Evolutionary conservation across 2,329 filamentous ascomycete species (phyloP).

Genomic region (Sporothrix luriei): DNA sequence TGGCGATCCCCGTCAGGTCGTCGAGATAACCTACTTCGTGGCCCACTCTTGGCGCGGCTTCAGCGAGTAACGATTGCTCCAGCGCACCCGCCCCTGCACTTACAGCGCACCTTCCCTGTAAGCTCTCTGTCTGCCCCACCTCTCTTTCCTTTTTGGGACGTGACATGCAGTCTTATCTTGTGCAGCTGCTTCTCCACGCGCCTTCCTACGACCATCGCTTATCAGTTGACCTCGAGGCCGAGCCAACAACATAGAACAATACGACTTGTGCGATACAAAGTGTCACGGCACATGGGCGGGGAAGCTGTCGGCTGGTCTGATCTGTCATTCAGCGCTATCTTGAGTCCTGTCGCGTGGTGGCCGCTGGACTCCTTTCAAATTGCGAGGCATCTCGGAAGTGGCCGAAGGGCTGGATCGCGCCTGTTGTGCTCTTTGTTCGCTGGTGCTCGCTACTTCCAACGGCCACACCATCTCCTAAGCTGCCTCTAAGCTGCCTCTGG

Average conservation of each 20-base stretch:
- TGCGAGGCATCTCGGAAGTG: slow-evolving; percentile 25
- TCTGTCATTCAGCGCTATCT: neutral
- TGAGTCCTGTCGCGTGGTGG: neutral
- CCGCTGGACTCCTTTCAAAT: neutral
- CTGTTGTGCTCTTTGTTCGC: neutral
- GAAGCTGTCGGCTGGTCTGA: neutral
- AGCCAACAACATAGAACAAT: neutral
- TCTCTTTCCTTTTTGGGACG: slow-evolving; percentile 16
- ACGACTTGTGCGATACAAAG: neutral
- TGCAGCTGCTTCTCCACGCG: neutral
- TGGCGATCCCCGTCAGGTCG: slow-evolving; percentile 2
- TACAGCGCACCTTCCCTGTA: slow-evolving; percentile 24
- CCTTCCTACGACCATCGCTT: neutral
- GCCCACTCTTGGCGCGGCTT: neutral
- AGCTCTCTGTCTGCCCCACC: slow-evolving; percentile 5
- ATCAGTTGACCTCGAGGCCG: neutral
- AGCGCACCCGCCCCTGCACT: slow-evolving; percentile 21
- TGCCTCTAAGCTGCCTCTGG: neutral
- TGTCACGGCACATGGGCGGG: slow-evolving; percentile 14
- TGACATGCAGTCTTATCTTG: slow-evolving; percentile 14
- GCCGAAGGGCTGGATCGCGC: slow-evolving; percentile 25
- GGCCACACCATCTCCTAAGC: neutral
- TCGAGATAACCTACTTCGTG: slow-evolving; percentile 18
- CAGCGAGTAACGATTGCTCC: neutral
- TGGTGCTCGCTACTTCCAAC: neutral